phyloP scores from a whole-genome alignment of 1,284 basidiomycete species.

The Trametes hirsuta region DNA sequence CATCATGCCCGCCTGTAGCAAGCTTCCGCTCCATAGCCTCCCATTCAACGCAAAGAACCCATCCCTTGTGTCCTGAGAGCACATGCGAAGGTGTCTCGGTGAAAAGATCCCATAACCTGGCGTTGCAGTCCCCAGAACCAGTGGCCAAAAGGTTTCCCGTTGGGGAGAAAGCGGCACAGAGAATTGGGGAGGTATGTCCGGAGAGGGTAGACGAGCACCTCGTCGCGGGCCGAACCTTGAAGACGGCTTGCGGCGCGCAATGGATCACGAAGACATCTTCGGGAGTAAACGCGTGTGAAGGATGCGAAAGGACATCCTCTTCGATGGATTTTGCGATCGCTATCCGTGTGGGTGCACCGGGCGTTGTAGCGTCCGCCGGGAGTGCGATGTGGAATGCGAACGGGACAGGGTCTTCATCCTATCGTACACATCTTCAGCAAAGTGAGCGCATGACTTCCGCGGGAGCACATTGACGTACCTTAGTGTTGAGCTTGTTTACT shows the following conservation, averaged over 20 bases:
- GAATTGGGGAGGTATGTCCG: slow-evolving; percentile 91
- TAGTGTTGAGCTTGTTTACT: slow-evolving; percentile 81
- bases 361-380: slow-evolving; percentile 54
- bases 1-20: slow-evolving; percentile 91
- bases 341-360: slow-evolving; percentile 74
- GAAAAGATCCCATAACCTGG: slow-evolving; percentile 92
- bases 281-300: slow-evolving; percentile 72
- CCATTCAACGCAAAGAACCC: slow-evolving; percentile 82
- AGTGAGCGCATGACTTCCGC: not conserved
- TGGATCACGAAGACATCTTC: slow-evolving; percentile 88
- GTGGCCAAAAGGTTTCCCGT: slow-evolving; percentile 92
- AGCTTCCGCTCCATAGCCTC: slow-evolving; percentile 89
- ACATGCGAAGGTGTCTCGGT: slow-evolving; percentile 93
- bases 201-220: slow-evolving; percentile 92
- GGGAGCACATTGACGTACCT: slow-evolving; percentile 47
- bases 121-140: slow-evolving; percentile 93
- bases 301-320: slow-evolving; percentile 75
- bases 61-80: slow-evolving; percentile 88
- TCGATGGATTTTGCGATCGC: slow-evolving; percentile 82
- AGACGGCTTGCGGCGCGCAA: slow-evolving; percentile 95
- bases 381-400: slow-evolving; percentile 86
- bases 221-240: slow-evolving; percentile 91
- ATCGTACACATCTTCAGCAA: slow-evolving; percentile 4
- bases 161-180: slow-evolving; percentile 95
- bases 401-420: slow-evolving; percentile 88